A percentile compares a stretch with the other conserved stretches of the same genome.
These are phyloP conservation scores for Colletotrichum graminicola DNA, from an alignment of 2,329 filamentous ascomycete genomes.

Conservation along the genomic window DNA sequence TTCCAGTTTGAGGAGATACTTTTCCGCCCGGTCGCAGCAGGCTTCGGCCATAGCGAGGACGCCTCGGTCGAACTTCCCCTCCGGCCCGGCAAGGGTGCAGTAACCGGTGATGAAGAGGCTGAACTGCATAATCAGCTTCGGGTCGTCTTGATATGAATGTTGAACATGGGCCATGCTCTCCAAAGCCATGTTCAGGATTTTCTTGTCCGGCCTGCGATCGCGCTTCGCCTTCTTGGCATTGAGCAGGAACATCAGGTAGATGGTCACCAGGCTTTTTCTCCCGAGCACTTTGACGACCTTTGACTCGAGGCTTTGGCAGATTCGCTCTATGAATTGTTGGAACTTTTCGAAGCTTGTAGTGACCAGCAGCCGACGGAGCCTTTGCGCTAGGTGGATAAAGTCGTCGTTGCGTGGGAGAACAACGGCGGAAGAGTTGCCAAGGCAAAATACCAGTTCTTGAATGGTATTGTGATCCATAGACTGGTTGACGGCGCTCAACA, in stretches of 20 bases:
- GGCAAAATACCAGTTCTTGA: not conserved
- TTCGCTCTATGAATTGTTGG: not conserved
- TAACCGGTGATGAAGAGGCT: slow-evolving; percentile 23
- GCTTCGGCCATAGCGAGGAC: slow-evolving; percentile 22
- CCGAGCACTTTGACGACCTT: slow-evolving; percentile 17
- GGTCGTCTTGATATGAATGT: not conserved
- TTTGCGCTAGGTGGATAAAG: not conserved
- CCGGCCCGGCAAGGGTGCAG: slow-evolving; percentile 10
- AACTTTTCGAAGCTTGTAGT: not conserved
- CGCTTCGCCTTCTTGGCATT: slow-evolving; percentile 23
- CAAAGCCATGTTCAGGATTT: slow-evolving; percentile 1
- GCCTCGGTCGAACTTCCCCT: not conserved
- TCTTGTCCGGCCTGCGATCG: slow-evolving; percentile 6
- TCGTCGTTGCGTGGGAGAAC: slow-evolving; percentile 1
- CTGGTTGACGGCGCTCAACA: slow-evolving; percentile 31
- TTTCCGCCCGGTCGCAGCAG: slow-evolving; percentile 4
- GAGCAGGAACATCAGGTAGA: slow-evolving; percentile 26
- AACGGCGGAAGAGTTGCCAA: not conserved
- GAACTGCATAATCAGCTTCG: slow-evolving; percentile 21
- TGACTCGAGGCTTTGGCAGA: slow-evolving; percentile 22
- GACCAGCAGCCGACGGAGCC: slow-evolving; percentile 6
- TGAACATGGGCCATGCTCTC: slow-evolving; percentile 7
- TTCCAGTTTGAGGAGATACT: not conserved
- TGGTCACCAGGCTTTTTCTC: slow-evolving; percentile 6
- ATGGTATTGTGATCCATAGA: not conserved